Conservation (phyloP, 1,284 basidiomycete species). For the Grifola frondosa region DNA sequence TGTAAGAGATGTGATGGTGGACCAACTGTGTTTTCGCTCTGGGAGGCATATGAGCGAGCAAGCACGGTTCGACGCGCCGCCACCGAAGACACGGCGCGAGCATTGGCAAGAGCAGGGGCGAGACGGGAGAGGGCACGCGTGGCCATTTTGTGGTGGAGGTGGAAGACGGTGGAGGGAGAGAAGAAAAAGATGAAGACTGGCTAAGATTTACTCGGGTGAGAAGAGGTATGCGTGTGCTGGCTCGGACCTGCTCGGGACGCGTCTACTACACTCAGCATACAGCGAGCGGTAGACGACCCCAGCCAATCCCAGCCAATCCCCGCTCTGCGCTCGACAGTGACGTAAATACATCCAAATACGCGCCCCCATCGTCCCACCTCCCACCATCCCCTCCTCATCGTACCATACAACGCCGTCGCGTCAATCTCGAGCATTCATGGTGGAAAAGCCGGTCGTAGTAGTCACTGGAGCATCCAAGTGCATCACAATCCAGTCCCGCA, state of each 20-base stretch:
- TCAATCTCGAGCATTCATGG: constrained; percentile 16
- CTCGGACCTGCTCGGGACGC: constrained; percentile 31
- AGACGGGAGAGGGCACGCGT: constrained; percentile 66
- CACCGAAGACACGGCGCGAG: constrained; percentile 40
- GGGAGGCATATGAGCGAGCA: constrained; percentile 63
- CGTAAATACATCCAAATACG: constrained; percentile 25
- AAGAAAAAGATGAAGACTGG: constrained; percentile 25
- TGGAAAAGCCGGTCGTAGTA: constrained; percentile 50
- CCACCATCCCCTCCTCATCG: constrained; percentile 10
- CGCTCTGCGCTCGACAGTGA: constrained; percentile 9
- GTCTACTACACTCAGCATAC: constrained; percentile 9
- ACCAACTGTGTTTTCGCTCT: constrained; percentile 57
- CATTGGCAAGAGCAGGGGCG: constrained; percentile 51
- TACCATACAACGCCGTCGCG: constrained; percentile 2
- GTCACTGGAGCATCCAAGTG: constrained; percentile 80
- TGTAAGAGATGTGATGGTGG: constrained; percentile 1
- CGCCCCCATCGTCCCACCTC: constrained; percentile 13
- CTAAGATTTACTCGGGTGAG: constrained; percentile 22
- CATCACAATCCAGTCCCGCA: constrained; percentile 15
- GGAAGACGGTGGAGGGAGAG: constrained; percentile 27
- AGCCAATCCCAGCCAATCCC: constrained; percentile 8
- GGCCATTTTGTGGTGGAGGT: constrained; percentile 49
- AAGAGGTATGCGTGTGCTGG: constrained; percentile 22
- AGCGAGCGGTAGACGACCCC: no score
- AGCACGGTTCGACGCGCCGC: constrained; percentile 42